Conservation (phyloP, 768 basidiomycete genomes). For the Leccinum olivaceopallidum region DNA sequence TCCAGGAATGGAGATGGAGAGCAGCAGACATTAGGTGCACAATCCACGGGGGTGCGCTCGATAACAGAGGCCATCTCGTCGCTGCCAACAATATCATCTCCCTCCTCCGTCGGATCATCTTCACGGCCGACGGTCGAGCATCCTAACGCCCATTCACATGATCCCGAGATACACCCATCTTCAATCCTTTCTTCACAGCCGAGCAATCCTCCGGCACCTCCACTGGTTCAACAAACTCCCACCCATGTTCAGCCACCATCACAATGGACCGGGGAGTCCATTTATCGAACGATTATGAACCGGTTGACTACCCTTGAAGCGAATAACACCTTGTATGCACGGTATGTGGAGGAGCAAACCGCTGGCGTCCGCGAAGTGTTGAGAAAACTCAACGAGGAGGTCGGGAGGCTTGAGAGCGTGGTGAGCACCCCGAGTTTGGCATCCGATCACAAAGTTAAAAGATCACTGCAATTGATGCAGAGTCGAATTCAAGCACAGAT, state of each 20-base stretch:
- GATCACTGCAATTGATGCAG: constrained; percentile 35
- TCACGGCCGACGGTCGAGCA: constrained; percentile 6
- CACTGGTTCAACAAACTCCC: constrained; percentile 7
- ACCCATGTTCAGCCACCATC: constrained; percentile 1
- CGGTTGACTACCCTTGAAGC: constrained; percentile 76
- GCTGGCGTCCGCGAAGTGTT: constrained; percentile 73
- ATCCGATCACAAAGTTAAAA: neutral
- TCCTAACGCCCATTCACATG: no score
- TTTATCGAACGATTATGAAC: constrained; percentile 96
- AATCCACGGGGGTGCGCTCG: constrained; percentile 9
- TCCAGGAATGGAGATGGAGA: neutral
- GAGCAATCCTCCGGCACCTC: neutral
- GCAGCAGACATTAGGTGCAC: neutral
- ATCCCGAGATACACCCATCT: no score
- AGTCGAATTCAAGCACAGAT: constrained; percentile 68
- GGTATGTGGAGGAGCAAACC: constrained; percentile 91
- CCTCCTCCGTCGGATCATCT: constrained; percentile 6
- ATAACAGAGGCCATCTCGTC: constrained; percentile 23
- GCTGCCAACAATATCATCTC: constrained; percentile 12
- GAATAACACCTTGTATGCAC: constrained; percentile 85
- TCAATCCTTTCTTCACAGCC: constrained; percentile 8
- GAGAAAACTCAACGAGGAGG: constrained; percentile 70
- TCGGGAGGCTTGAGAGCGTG: constrained; percentile 74
- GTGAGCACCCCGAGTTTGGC: constrained; percentile 42
- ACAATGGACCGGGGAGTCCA: constrained; percentile 69